Conservation (phyloP, 306 rosid species). For the Nissolia schottii region DNA sequence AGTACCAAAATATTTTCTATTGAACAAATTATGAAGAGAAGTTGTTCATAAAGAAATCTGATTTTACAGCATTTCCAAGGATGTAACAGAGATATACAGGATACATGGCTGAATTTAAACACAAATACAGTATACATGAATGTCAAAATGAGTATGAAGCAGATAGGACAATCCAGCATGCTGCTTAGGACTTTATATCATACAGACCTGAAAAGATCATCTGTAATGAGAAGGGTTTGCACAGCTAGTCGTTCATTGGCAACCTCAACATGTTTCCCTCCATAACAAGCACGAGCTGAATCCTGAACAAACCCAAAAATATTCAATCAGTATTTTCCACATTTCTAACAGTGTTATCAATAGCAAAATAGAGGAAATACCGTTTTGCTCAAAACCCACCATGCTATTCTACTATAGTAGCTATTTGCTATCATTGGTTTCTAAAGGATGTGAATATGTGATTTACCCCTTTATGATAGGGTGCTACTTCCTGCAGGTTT, state of each 20-base stretch:
- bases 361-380: no score
- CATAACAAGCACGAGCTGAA: conserved; percentile 86
- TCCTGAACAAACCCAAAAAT: conserved; percentile 48
- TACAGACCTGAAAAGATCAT: conserved; percentile 83
- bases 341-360: conserved; percentile 15
- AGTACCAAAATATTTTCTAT: not conserved
- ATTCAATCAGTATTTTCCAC: conserved; percentile 22
- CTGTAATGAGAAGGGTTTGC: conserved; percentile 81
- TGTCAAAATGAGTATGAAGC: not conserved
- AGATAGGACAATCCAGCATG: not conserved
- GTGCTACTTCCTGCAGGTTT: not conserved
- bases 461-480: not conserved
- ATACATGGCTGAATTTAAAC: not conserved
- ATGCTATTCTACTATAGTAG: no score
- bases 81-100: not conserved
- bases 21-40: not conserved
- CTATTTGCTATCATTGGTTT: no score
- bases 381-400: no score
- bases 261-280: conserved; percentile 91
- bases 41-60: not conserved
- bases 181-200: not conserved
- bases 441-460: not conserved
- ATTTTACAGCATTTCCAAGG: conserved; percentile 5
- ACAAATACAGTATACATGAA: conserved; percentile 3
- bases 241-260: conserved; percentile 94